Evolutionary conservation across 306 rosid genomes (phyloP).

Genomic region (Trifolium dubium): DNA sequence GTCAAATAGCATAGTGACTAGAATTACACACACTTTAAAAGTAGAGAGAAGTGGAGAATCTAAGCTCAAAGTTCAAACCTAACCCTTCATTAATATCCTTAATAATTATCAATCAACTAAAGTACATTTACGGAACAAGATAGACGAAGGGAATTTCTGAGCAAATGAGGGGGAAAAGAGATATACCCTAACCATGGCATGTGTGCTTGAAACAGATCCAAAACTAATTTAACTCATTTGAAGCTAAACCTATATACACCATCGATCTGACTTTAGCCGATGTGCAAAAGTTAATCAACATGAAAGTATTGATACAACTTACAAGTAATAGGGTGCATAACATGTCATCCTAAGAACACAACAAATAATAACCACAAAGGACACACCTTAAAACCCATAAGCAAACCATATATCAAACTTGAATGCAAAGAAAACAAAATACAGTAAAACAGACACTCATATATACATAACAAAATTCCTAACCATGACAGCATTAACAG

Average conservation of each 20-base stretch:
- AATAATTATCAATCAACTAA: no score
- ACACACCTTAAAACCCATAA: background rate
- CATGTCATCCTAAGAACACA: background rate
- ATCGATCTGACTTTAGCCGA: background rate
- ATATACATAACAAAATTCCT: background rate
- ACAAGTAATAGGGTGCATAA: background rate
- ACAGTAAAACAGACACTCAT: background rate
- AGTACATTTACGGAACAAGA: no score
- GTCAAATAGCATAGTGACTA: no score
- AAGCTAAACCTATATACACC: background rate
- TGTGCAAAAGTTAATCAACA: background rate
- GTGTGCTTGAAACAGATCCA: conserved; percentile 38
- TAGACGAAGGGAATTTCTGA: no score
- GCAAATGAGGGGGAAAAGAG: no score
- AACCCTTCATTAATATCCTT: no score
- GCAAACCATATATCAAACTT: background rate
- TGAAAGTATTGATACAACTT: background rate
- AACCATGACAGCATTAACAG: background rate
- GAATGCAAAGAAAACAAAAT: background rate
- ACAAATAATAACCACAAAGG: conserved; percentile 2
- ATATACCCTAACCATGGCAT: background rate
- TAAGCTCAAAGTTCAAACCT: no score
- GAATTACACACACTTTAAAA: no score
- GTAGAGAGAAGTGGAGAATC: no score
- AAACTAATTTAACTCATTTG: conserved; percentile 9